These are phyloP conservation scores for Laburnicola sp. DNA, from an alignment of 2,329 filamentous ascomycete species.

Conservation along the genomic window DNA sequence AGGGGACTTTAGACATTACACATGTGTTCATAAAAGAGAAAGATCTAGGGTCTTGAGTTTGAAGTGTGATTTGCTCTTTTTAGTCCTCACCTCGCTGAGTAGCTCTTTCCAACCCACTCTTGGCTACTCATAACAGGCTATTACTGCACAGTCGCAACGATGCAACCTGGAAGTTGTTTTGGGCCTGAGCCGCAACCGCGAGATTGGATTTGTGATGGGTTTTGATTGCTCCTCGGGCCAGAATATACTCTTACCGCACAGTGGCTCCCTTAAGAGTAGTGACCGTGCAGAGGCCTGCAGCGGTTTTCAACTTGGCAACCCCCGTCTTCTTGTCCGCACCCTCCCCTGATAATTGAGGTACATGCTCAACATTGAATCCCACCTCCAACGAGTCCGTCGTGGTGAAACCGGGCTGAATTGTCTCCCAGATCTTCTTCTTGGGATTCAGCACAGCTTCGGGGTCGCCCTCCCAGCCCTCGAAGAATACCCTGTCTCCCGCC, in stretches of 20 bases:
- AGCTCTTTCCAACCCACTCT: too few species aligned
- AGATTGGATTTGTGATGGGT: too few species aligned
- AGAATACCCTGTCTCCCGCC: conserved; percentile 86
- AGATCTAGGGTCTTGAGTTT: too few species aligned
- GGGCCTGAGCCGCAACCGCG: too few species aligned
- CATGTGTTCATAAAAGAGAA: too few species aligned
- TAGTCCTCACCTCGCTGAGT: too few species aligned
- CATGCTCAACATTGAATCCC: conserved; percentile 77
- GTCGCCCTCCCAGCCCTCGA: conserved; percentile 92
- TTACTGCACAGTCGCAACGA: too few species aligned
- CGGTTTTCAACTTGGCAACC: conserved; percentile 69
- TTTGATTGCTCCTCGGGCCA: background rate
- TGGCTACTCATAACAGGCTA: too few species aligned
- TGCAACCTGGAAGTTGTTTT: too few species aligned
- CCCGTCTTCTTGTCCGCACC: conserved; percentile 60
- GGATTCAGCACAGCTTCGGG: conserved; percentile 93
- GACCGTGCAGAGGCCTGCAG: conserved; percentile 82
- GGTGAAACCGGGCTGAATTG: conserved; percentile 92
- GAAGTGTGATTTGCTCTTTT: too few species aligned
- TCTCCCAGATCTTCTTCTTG: conserved; percentile 99
- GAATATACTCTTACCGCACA: conserved; percentile 67
- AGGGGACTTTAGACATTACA: too few species aligned
- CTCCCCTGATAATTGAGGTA: conserved; percentile 75
- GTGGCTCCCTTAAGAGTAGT: conserved; percentile 76
- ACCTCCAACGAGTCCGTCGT: conserved; percentile 82